Evolutionary conservation across 306 rosid genomes (phyloP), one percentile per base, ranked within the genome.

Genomic region (Castanospermum australe): DNA sequence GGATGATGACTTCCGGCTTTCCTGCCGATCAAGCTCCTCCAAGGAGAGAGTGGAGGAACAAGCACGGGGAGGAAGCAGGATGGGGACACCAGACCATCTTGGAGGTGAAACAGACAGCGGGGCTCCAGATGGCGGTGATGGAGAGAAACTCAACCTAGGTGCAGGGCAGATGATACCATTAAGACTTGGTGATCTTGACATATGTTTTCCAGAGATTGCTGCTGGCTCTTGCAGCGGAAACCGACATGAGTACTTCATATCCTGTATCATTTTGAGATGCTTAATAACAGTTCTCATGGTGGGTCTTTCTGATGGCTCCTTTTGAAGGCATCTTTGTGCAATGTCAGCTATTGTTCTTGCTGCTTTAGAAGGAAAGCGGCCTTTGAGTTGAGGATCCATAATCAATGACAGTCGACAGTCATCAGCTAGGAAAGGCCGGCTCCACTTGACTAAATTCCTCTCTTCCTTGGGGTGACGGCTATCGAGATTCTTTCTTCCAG

Each of bases 381-480:
- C 89, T 85, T 96, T 96, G 5, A 96, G 87, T 81, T 86, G 98
- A 76, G 98, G 87, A 74, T 96, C 99, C 96, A 96, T 93, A 79
- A 96, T 96, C 86, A 96, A 66, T 0, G 99, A 90, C 28, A 93
- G 88, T 4, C 98, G 96, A 44, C 85, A 81, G 65, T 88, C 93
- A 12, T 96, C 99, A 1, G 99, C 85, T 8, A 96, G 85, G 86
- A 93, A 96, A 3, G 97, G 98, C 71, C 92, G 78, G 86, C 98
- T 96, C 99, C 99, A 96, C 84, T 93, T 96, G 2, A 96, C 97
- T 48, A 96, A 82, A 79, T 96, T 96, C 77, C 96, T 89, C 86
- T 93, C 98, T 87, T 96, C 99, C 90, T 91, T 96, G 0, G 99
- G 93, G 78, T 93, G 92, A 64, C 94, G 97, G 71, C 94, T 84